A percentile compares a stretch with the other conserved stretches of the same genome.
These are phyloP conservation scores for Suillus hirtellus DNA, from an alignment of 768 basidiomycete genomes.

Conservation along the genomic window DNA sequence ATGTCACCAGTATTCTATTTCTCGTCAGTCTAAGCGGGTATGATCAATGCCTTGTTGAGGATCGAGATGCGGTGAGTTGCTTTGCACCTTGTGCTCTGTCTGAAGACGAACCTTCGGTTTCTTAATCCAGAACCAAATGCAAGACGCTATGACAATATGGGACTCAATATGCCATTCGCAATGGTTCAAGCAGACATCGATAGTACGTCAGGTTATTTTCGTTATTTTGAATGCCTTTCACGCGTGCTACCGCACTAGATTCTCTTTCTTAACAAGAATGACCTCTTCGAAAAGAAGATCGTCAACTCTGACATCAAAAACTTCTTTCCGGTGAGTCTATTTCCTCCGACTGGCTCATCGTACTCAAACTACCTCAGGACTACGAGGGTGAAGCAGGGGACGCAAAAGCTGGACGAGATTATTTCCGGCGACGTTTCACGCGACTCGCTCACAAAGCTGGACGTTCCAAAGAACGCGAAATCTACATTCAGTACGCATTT, in stretches of 20 bases:
- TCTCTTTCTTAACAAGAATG: slow-evolving; percentile 93
- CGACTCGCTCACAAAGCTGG: slow-evolving; percentile 84
- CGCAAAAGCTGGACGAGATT: slow-evolving; percentile 76
- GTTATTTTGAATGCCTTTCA: slow-evolving; percentile 7
- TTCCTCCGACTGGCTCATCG: not conserved
- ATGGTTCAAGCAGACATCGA: slow-evolving; percentile 94
- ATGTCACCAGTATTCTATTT: slow-evolving; percentile 92
- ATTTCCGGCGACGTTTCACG: slow-evolving; percentile 86
- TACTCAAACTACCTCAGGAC: slow-evolving; percentile 51
- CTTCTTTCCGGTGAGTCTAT: slow-evolving; percentile 74
- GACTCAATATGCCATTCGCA: slow-evolving; percentile 98
- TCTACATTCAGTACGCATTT: slow-evolving; percentile 86
- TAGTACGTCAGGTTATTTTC: slow-evolving; percentile 50
- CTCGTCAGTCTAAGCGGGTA: slow-evolving; percentile 90
- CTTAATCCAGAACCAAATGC: slow-evolving; percentile 85
- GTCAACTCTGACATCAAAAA: slow-evolving; percentile 79
- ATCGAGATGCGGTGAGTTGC: slow-evolving; percentile 77
- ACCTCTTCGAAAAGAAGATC: slow-evolving; percentile 88
- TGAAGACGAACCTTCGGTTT: slow-evolving; percentile 1
- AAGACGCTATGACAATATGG: slow-evolving; percentile 98
- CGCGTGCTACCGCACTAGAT: slow-evolving; percentile 50
- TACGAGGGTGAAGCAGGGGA: slow-evolving; percentile 79
- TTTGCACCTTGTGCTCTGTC: slow-evolving; percentile 7
- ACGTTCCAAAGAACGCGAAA: slow-evolving; percentile 82
- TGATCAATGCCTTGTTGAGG: slow-evolving; percentile 92